Evolutionary conservation across 163 green algal genomes (phyloP).

Genomic region (Coccomyxa subellipsoidea): DNA sequence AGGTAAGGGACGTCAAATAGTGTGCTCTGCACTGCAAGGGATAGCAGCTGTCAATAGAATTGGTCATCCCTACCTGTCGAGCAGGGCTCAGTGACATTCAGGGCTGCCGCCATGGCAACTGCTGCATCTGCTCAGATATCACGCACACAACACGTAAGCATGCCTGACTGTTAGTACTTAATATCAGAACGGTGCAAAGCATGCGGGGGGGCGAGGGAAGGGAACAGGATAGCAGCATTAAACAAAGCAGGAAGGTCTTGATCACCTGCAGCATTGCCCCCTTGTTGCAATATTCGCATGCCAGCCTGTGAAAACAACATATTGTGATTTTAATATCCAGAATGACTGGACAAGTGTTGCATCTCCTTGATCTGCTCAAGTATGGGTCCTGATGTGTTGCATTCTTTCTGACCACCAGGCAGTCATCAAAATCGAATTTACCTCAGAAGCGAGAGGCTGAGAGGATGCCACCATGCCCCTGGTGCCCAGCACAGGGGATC

Average conservation of each 20-base stretch:
- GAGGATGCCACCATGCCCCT: constrained; percentile 58
- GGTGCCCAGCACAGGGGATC: constrained; percentile 51
- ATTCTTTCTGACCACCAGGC: too few relatives aligned
- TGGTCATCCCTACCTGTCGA: constrained; percentile 44
- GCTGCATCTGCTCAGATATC: constrained; percentile 46
- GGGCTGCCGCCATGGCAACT: constrained; percentile 59
- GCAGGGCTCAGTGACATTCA: constrained; percentile 66
- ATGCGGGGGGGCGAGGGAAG: background rate
- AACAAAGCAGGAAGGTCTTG: background rate
- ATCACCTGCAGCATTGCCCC: constrained; percentile 54
- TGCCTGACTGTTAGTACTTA: too few relatives aligned
- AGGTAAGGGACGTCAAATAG: background rate
- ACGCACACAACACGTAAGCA: background rate
- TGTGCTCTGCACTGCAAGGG: background rate
- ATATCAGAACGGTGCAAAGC: too few relatives aligned
- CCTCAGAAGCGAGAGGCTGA: constrained; percentile 63
- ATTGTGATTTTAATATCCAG: too few relatives aligned
- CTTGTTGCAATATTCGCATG: constrained; percentile 52
- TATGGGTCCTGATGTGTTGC: too few relatives aligned
- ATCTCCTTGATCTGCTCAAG: too few relatives aligned
- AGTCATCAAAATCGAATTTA: too few relatives aligned
- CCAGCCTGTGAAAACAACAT: constrained; percentile 15
- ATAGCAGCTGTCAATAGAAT: background rate
- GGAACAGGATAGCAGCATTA: background rate
- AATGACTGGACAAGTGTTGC: too few relatives aligned